Base-by-base conservation (phyloP, 202 grass and related monocot genomes). In the Panicum hallii region DNA sequence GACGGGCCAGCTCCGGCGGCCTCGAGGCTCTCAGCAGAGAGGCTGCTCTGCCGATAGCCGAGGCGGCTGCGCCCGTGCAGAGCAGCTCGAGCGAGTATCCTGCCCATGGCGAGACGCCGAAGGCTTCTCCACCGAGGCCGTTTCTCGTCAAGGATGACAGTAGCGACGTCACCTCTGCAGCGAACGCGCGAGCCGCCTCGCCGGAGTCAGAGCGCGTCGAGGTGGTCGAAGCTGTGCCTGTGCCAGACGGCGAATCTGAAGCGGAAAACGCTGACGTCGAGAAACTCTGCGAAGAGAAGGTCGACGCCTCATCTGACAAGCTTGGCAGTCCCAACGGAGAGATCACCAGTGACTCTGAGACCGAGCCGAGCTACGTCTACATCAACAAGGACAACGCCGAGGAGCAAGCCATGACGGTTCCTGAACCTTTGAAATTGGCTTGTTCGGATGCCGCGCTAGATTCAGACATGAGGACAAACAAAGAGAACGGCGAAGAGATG, bases 321-420 rank as follows among this genome's bases (percentile, higher is more conserved):
- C 72, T 42, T 1, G 57, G 30, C 2, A 73, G 47, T 63, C 22
- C 75, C 14, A 63, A 60, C 7, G 89, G 81, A 49, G 85, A 84
- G 28, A 5, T 88, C 41, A 84, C 81, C 42, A 77, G 85, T 12
- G 89, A 91, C 8, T 81, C 85, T 20, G 89, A 91, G 1, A 44
- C 57, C 48, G 85, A 91, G 16, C 64, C 70, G 48, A 87, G 85
- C 70, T 87, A 87, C 48, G 77, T 91, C 70, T 81, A 72, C 71
- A 9, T 91, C 40, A 66, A 77, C 47, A 91, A 87, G 56, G 72
- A 88, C 55, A 7, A 20, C 20, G 32, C 30, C 52, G 44, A 79
- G 40, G 73, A 86, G 46, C 47, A 77, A 34, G 45, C 62, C 36
- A 9, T 6, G 50, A 61, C 13, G 26, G 10, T 11, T 16, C 68